A percentile compares a stretch with the other conserved stretches of the same genome.
Conservation (phyloP, 306 rosid species). For the Nissolia schottii region DNA sequence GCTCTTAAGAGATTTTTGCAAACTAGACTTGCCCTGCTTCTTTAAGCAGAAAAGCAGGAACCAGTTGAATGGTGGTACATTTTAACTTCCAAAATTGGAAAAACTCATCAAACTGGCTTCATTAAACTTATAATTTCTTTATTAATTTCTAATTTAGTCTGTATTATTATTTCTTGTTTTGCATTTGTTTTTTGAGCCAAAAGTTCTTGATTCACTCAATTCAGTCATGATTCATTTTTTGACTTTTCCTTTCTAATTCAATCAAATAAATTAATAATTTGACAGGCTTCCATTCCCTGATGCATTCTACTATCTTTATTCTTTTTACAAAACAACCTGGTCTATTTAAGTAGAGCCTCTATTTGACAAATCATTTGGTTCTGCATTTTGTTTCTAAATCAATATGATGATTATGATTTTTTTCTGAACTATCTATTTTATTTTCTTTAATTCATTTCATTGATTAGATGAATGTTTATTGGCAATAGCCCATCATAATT, state of each 20-base stretch:
- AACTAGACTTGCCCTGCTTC: neutral
- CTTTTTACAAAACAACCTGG: neutral
- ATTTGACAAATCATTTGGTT: neutral
- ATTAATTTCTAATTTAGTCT: neutral
- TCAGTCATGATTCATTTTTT: neutral
- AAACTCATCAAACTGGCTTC: slow-evolving; percentile 5
- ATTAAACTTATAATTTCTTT: neutral
- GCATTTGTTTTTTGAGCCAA: neutral
- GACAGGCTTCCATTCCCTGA: neutral
- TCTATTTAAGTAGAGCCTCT: neutral
- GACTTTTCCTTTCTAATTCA: neutral
- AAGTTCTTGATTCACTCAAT: neutral
- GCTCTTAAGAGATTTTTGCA: slow-evolving; percentile 10
- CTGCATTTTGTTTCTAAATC: neutral
- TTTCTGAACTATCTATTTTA: neutral
- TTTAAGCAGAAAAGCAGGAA: slow-evolving; percentile 2
- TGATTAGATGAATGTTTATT: neutral
- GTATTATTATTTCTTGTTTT: neutral
- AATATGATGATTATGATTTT: neutral
- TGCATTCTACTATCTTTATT: neutral
- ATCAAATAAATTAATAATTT: neutral
- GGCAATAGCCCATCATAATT: neutral
- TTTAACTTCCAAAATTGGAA: neutral
- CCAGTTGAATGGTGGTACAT: neutral
- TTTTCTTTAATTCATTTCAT: neutral